Percentiles rank a stretch among this genome's conserved stretches.
phyloP scores from a whole-genome alignment of 495 filamentous ascomycete species.

The Evansstolkia leycettana region DNA sequence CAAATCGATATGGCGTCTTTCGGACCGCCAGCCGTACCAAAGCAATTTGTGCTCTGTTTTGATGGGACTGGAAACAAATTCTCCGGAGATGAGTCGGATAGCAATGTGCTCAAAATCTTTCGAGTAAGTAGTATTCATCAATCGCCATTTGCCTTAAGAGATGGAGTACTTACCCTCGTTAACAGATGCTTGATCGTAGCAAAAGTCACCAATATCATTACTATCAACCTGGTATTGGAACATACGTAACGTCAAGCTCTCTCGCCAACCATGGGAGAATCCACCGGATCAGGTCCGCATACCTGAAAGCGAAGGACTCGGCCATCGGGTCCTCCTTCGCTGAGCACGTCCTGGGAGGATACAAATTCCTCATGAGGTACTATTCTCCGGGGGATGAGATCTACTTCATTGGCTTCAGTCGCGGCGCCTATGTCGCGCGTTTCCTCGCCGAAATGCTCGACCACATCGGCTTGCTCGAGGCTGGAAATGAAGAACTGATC shows the following conservation, averaged over 20 bases:
- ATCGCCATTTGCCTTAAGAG: background rate
- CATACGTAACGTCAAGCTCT: constrained; percentile 59
- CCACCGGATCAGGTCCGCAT: constrained; percentile 60
- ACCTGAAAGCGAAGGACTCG: constrained; percentile 72
- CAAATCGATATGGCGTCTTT: background rate
- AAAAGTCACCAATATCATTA: constrained; percentile 34
- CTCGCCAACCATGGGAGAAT: constrained; percentile 52
- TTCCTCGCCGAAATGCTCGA: constrained; percentile 84
- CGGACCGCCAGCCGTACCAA: constrained; percentile 10
- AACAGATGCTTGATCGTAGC: constrained; percentile 42
- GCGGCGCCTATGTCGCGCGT: constrained; percentile 77
- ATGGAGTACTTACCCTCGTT: background rate
- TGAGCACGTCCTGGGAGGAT: constrained; percentile 73
- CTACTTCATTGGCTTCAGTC: constrained; percentile 72
- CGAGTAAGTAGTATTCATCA: constrained; percentile 20
- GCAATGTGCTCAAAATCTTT: constrained; percentile 85
- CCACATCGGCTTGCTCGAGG: constrained; percentile 64
- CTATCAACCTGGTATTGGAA: constrained; percentile 64
- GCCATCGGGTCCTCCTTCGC: constrained; percentile 76
- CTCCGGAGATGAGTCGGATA: constrained; percentile 65
- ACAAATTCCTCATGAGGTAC: constrained; percentile 82
- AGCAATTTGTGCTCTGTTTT: constrained; percentile 68
- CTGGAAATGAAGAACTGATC: constrained; percentile 82
- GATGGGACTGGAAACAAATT: constrained; percentile 89
- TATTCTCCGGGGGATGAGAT: constrained; percentile 73